Percentiles rank a stretch among this genome's conserved stretches.
These are phyloP conservation scores for Fallopia convolvulus DNA, from an alignment of 148 eudicot genomes.

Conservation along the genomic window DNA sequence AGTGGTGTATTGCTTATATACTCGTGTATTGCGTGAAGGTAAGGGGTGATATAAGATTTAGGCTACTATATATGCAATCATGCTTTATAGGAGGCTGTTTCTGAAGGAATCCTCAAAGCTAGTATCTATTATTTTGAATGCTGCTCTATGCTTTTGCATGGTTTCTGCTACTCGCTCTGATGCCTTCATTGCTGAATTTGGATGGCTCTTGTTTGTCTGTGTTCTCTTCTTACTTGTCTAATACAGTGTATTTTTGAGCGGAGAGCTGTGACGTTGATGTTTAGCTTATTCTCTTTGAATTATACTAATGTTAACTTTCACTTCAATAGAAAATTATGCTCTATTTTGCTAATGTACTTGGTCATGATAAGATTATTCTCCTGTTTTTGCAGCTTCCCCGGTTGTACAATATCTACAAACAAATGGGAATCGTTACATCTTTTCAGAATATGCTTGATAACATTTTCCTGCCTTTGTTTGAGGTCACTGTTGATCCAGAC, in stretches of 20 bases:
- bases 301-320: not conserved
- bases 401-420: conserved; percentile 91
- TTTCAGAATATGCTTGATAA: conserved; percentile 97
- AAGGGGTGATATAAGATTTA: too few species aligned
- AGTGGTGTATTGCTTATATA: not conserved
- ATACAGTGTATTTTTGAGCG: not conserved
- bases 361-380: not conserved
- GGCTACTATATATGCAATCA: not conserved
- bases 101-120: not conserved
- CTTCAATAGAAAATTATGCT: not conserved
- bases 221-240: not conserved
- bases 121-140: not conserved
- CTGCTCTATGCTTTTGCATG: not conserved
- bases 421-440: conserved; percentile 94
- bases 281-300: not conserved
- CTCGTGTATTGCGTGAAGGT: not conserved
- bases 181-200: not conserved
- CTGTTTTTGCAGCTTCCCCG: conserved; percentile 70
- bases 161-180: not conserved
- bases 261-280: not conserved
- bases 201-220: not conserved
- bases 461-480: conserved; percentile 93
- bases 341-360: not conserved
- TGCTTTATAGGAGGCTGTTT: not conserved
- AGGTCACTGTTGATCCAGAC: conserved; percentile 92